These are phyloP conservation scores for Penicillium ochrochloron DNA, from an alignment of 495 filamentous ascomycete species.

Conservation along the genomic window DNA sequence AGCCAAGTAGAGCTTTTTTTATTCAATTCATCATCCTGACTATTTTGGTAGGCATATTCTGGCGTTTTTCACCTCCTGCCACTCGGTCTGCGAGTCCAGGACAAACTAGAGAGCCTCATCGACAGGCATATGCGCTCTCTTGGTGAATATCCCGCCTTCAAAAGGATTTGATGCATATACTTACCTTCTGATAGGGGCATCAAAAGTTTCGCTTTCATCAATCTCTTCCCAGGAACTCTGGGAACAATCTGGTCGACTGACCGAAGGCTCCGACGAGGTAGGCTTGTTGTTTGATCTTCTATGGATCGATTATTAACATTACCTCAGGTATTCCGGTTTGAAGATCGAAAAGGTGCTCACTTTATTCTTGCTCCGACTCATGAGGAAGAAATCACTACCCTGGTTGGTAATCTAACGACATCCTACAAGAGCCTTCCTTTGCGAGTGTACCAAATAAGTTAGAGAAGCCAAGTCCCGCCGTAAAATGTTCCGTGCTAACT, in stretches of 20 bases:
- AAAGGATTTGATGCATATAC: constrained; percentile 5
- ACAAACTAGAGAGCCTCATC: constrained; percentile 83
- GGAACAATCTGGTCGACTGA: constrained; percentile 68
- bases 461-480: constrained; percentile 23
- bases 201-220: constrained; percentile 84
- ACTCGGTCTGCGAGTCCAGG: constrained; percentile 84
- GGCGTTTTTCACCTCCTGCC: constrained; percentile 94
- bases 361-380: constrained; percentile 91
- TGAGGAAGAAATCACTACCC: constrained; percentile 90
- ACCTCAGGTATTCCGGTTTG: constrained; percentile 74
- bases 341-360: constrained; percentile 74
- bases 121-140: constrained; percentile 85
- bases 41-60: constrained; percentile 65
- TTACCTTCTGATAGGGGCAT: constrained; percentile 65
- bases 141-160: constrained; percentile 50
- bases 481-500: constrained; percentile 15
- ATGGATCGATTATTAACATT: neutral
- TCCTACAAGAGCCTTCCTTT: constrained; percentile 89
- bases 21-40: constrained; percentile 9
- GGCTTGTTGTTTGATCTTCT: neutral
- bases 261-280: constrained; percentile 65
- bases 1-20: constrained; percentile 27
- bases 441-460: constrained; percentile 88
- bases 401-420: constrained; percentile 73
- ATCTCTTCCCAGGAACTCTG: constrained; percentile 86